Conservation (phyloP, 371 early-diverging fungal species). For the Rhizomucor pusillus region DNA sequence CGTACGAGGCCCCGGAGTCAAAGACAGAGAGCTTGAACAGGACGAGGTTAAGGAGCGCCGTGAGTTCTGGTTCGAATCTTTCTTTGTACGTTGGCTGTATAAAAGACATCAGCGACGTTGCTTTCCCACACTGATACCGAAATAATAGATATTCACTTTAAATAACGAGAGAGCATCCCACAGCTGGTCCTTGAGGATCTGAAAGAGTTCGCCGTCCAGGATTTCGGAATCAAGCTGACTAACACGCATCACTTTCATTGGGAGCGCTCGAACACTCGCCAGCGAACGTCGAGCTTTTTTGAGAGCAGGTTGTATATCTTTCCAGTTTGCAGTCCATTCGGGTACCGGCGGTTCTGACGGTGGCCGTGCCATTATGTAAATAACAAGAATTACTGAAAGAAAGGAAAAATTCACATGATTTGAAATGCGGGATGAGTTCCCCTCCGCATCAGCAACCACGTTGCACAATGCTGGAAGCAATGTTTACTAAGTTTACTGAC, state of each 20-base stretch:
- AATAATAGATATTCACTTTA: conserved; percentile 37
- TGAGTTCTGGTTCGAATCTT: conserved; percentile 59
- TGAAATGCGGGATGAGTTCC: too few relatives aligned
- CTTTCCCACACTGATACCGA: neutral
- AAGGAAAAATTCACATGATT: conserved; percentile 1
- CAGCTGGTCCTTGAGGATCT: conserved; percentile 75
- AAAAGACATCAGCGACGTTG: neutral
- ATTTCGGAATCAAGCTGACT: conserved; percentile 87
- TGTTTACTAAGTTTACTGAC: too few relatives aligned
- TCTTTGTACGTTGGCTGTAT: conserved; percentile 56
- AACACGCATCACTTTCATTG: conserved; percentile 74
- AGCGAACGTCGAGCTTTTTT: conserved; percentile 51
- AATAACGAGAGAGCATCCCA: conserved; percentile 61
- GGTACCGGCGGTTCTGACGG: conserved; percentile 39
- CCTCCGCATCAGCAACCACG: too few relatives aligned
- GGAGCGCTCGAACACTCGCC: conserved; percentile 51
- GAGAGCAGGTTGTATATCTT: conserved; percentile 53
- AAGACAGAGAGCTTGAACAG: conserved; percentile 66
- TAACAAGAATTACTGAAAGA: neutral
- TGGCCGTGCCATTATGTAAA: conserved; percentile 16
- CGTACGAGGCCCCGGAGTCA: conserved; percentile 64
- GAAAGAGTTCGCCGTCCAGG: conserved; percentile 75
- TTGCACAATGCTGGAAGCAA: too few relatives aligned
- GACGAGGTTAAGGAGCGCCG: conserved; percentile 51
- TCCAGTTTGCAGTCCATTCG: conserved; percentile 58